Conservation (phyloP, 441 rosid genomes). For the Gossypium lobatum region DNA sequence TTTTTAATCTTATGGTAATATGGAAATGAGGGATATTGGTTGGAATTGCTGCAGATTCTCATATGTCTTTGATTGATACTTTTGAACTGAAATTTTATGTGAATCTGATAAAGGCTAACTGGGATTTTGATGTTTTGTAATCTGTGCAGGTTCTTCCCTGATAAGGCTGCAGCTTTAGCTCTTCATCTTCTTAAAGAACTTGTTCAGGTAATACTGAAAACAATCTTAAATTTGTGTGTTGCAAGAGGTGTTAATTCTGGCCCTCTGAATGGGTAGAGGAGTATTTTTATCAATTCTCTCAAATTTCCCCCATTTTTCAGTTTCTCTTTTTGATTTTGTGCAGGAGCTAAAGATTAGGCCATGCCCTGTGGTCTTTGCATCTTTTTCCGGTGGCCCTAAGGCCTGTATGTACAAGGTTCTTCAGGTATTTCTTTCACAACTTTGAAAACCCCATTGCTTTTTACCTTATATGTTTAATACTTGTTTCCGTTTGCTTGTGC, state of each 20-base stretch:
- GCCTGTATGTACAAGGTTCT: conserved; percentile 91
- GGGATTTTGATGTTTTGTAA: conserved; percentile 19
- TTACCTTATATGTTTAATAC: background rate
- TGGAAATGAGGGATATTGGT: background rate
- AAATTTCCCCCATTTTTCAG: background rate
- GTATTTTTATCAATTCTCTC: background rate
- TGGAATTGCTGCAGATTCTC: background rate
- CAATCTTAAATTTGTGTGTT: background rate
- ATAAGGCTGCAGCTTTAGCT: conserved; percentile 65
- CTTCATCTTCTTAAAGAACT: conserved; percentile 51
- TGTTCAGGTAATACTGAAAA: conserved; percentile 39
- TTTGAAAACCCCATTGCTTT: background rate
- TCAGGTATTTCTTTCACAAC: conserved; percentile 44
- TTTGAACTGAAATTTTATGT: background rate
- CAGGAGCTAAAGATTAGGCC: conserved; percentile 74
- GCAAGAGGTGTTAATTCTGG: background rate
- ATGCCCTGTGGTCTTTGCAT: conserved; percentile 69
- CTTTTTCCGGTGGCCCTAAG: conserved; percentile 89
- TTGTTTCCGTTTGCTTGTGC: background rate
- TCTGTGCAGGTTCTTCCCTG: conserved; percentile 76
- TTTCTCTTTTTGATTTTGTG: conserved; percentile 1
- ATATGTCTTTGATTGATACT: background rate
- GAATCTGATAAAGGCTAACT: background rate
- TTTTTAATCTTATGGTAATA: background rate
- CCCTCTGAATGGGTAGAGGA: background rate